Evolutionary conservation across 225 moss, liverwort and hornwort species (phyloP), one percentile per base, ranked within the genome.

Genomic region (Rhytidiadelphus loreus): DNA sequence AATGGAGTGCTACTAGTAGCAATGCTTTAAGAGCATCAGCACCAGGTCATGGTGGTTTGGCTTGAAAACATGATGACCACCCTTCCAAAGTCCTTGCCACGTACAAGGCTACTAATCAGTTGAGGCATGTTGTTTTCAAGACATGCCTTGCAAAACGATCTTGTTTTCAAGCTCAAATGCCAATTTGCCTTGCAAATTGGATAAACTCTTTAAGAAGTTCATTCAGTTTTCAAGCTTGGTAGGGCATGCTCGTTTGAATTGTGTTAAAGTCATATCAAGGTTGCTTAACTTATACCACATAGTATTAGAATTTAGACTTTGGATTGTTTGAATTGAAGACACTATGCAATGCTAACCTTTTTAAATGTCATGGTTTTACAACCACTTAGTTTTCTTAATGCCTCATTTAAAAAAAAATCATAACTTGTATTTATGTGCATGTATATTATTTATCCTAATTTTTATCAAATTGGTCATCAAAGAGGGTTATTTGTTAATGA

Each of bases 311-410:
- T 9, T 43, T 71, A 70, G 26, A 71, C 28, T 71, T 43, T 28
- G 28, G 25, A 28, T 43, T 43, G 9, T 71, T 41, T 71, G 3
- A 26, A 28, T 16, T 16, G 9, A 9, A 43, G 9, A 26, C 9
- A 26, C 0, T 52, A 16, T 2, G 3, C 26, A 15, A 71, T 43
- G 16, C 3, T 0, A 1, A 43, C 26, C 3, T 71, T 26, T 43
- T 71, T 0, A 43, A 0, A 44, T 1, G 3, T 28, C 2, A 13
- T 26, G 8, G 72, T 28, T 6, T 10, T 44, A 28, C 16, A 43
- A 44, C 2, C 1, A 72, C 6, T 28, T 71, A 5, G 2, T 2
- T 26, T 70, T 70, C 8, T 43, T 24, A 41, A 43, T 43, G 43
- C 8, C 13, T 69, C 41, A 21, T 66, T 41, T 25, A 0, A 41